phyloP scores from a whole-genome alignment of 352 stramenopile genomes.

The Globisporangium orthogonon region DNA sequence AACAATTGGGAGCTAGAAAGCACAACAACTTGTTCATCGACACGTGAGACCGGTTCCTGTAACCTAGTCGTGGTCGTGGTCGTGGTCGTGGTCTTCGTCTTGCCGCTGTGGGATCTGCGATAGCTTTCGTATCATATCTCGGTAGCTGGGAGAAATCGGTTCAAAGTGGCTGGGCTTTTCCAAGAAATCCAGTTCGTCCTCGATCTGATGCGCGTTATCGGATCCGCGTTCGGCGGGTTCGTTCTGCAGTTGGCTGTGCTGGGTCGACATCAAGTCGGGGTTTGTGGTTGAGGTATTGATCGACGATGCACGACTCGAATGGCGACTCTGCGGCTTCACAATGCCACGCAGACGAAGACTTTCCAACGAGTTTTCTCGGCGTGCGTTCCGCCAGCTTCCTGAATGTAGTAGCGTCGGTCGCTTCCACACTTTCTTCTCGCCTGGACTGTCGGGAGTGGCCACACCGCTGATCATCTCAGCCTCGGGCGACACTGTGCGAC shows the following conservation, averaged over 20 bases:
- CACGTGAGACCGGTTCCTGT: neutral
- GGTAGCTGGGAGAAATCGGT: neutral
- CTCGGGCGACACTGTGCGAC: constrained; percentile 1
- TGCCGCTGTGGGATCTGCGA: constrained; percentile 13
- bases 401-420: constrained; percentile 23
- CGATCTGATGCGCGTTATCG: neutral
- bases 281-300: constrained; percentile 18
- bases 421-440: constrained; percentile 33
- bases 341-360: constrained; percentile 29
- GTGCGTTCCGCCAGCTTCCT: constrained; percentile 47
- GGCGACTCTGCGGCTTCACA: constrained; percentile 15
- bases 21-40: neutral
- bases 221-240: constrained; percentile 16
- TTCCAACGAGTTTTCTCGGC: constrained; percentile 27
- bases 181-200: constrained; percentile 7
- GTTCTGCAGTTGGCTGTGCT: constrained; percentile 17
- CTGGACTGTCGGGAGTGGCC: constrained; percentile 16
- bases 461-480: constrained; percentile 13
- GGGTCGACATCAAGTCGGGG: constrained; percentile 16
- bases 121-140: constrained; percentile 8
- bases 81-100: constrained; percentile 13
- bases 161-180: neutral
- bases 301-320: constrained; percentile 25
- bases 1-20: too few species aligned
- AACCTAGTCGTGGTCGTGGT: constrained; percentile 8